Conservation (phyloP, 176 grass and related monocot species). For the Bromus sterilis region DNA sequence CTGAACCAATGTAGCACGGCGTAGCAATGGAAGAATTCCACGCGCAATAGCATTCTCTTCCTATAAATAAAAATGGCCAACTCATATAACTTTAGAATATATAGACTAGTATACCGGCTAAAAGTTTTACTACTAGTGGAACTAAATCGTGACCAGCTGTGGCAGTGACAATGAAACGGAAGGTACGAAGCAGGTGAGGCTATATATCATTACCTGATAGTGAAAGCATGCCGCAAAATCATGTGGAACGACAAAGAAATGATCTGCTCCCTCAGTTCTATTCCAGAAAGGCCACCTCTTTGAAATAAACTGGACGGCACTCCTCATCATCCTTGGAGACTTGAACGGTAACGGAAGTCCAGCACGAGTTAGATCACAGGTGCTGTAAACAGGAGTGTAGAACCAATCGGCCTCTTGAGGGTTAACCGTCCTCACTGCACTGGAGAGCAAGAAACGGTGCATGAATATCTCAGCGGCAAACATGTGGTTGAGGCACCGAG, state of each 20-base stretch:
- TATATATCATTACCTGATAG: constrained; percentile 59
- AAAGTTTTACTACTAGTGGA: not conserved
- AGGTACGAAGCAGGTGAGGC: not conserved
- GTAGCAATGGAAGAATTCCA: constrained; percentile 67
- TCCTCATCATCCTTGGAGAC: constrained; percentile 86
- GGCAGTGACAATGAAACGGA: not conserved
- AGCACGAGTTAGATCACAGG: constrained; percentile 81
- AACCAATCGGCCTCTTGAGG: constrained; percentile 89
- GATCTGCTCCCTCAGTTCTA: constrained; percentile 75
- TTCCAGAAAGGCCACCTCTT: constrained; percentile 88
- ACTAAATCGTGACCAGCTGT: not conserved
- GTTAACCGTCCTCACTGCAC: constrained; percentile 64
- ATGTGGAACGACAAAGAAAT: constrained; percentile 81
- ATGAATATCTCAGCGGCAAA: constrained; percentile 88
- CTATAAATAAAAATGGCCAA: constrained; percentile 19
- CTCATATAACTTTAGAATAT: not conserved
- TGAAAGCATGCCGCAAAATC: constrained; percentile 91
- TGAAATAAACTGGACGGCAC: constrained; percentile 69
- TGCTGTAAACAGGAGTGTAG: constrained; percentile 68
- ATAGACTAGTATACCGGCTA: not conserved
- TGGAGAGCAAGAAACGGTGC: constrained; percentile 76
- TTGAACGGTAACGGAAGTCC: constrained; percentile 87
- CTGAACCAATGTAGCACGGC: constrained; percentile 66
- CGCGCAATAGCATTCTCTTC: constrained; percentile 82
- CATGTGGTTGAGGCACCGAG: constrained; percentile 74